Conservation (phyloP, 1,284 basidiomycete species). For the Fomes fomentarius region DNA sequence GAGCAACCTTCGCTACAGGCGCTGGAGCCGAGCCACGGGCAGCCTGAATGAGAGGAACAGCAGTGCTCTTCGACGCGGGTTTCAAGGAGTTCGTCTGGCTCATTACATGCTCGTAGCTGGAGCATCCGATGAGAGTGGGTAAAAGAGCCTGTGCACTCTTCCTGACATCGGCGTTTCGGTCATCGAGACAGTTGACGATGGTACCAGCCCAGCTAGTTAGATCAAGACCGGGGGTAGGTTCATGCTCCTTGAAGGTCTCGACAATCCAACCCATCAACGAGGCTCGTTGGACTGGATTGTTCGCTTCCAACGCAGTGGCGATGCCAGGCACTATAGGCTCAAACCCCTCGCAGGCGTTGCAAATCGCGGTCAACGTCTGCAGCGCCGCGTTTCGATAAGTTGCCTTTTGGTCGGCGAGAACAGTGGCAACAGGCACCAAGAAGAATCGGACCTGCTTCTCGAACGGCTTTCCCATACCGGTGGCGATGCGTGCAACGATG, state of each 20-base stretch:
- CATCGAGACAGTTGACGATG: constrained; percentile 87
- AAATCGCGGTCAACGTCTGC: constrained; percentile 82
- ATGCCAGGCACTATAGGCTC: constrained; percentile 84
- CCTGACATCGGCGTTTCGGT: constrained; percentile 89
- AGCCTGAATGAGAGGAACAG: constrained; percentile 87
- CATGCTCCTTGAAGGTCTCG: constrained; percentile 76
- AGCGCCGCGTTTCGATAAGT: constrained; percentile 82
- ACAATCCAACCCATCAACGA: constrained; percentile 87
- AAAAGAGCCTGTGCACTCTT: constrained; percentile 88
- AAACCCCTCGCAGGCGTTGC: constrained; percentile 82
- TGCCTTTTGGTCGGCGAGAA: constrained; percentile 93
- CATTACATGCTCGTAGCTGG: constrained; percentile 87
- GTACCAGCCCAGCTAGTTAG: constrained; percentile 71
- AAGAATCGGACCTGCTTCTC: constrained; percentile 88
- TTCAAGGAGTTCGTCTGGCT: constrained; percentile 88
- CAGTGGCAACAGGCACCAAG: constrained; percentile 78
- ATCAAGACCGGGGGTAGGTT: constrained; percentile 65
- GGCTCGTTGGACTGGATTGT: constrained; percentile 89
- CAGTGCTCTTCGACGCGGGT: constrained; percentile 87
- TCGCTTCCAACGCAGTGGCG: constrained; percentile 79
- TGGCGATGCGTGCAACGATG: constrained; percentile 87
- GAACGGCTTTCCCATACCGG: constrained; percentile 94
- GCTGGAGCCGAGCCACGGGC: constrained; percentile 49
- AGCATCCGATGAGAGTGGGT: constrained; percentile 76
- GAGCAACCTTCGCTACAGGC: constrained; percentile 29